Base-by-base conservation (phyloP, 2,329 filamentous ascomycete species). In the Fusarium aywerte region DNA sequence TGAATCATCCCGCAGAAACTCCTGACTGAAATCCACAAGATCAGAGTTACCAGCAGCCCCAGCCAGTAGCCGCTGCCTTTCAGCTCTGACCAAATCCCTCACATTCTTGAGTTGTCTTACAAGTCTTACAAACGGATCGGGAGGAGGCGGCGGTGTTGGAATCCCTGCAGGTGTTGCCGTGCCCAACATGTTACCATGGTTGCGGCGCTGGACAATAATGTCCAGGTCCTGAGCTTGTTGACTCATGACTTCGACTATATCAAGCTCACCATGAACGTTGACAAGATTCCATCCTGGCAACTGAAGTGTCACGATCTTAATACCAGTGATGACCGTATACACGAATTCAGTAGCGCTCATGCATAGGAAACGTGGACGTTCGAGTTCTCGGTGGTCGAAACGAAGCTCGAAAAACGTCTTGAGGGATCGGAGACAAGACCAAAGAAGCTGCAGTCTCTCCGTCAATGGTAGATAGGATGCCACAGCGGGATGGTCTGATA, bases 281-380 rank as follows among this genome's bases (percentile, higher is more conserved):
- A 68, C 68, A 5, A 79, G 71, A 48, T 84, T 79, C 83, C 83
- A 85, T 0, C 83, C 83, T 1, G 82, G 81, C 1, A 80, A 62
- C 36, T 78, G 76, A 13, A 84, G 73, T 12, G 79, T 80, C 58
- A 82, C 76, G n/a, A 86, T 77, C 70, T 82, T 82, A 18, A 85
- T 77, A 36, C 76, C 78, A 1, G 78, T 80, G 63, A 85, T 77
- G 65, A 84, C 78, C 29, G 79, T 76, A 65, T 81, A 85, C 48
- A 82, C 77, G 43, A 82, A 78, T 69, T 85, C 83, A 21, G 81
- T 84, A 10, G 80, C 78, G 15, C 78, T 77, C 52, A 84, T 76
- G 67, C 79, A 80, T 15, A 81, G 73, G 56, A 80, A 82, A 15
- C 76, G 77, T 20, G 81, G 82, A 29, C 73, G 71, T 16, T 78